These are phyloP conservation scores for Prunus kanzakura DNA, from an alignment of 306 rosid species.

Conservation along the genomic window DNA sequence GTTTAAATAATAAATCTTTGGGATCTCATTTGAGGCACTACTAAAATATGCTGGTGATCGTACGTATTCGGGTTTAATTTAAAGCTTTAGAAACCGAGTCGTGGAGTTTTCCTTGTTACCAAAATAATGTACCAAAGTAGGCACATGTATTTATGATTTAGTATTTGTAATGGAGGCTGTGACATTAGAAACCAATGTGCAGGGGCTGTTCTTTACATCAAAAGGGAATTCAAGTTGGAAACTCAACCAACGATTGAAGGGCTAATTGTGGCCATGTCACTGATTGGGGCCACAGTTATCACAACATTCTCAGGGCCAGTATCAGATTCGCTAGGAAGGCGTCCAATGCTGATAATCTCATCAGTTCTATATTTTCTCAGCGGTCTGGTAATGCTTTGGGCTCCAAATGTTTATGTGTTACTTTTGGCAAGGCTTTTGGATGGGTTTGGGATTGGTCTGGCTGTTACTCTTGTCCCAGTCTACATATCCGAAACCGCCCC, in stretches of 20 bases:
- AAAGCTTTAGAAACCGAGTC: background rate
- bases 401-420: conserved; percentile 37
- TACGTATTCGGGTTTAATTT: background rate
- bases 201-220: conserved; percentile 45
- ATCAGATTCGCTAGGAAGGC: conserved; percentile 35
- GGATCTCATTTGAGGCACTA: background rate
- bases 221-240: conserved; percentile 39
- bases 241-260: conserved; percentile 37
- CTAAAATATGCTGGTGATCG: background rate
- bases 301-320: conserved; percentile 42
- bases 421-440: conserved; percentile 34
- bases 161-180: background rate
- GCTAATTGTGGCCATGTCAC: conserved; percentile 43
- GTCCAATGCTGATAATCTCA: conserved; percentile 38
- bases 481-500: conserved; percentile 47
- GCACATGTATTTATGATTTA: background rate
- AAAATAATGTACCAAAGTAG: background rate
- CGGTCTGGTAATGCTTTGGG: conserved; percentile 43
- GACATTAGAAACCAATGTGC: background rate
- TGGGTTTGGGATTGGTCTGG: conserved; percentile 47
- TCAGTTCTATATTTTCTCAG: conserved; percentile 34
- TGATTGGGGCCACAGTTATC: conserved; percentile 43
- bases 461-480: conserved; percentile 43
- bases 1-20: background rate
- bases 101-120: background rate